Conservation (phyloP, 1,139 yeast genomes). For the Taphrina sp. region DNA sequence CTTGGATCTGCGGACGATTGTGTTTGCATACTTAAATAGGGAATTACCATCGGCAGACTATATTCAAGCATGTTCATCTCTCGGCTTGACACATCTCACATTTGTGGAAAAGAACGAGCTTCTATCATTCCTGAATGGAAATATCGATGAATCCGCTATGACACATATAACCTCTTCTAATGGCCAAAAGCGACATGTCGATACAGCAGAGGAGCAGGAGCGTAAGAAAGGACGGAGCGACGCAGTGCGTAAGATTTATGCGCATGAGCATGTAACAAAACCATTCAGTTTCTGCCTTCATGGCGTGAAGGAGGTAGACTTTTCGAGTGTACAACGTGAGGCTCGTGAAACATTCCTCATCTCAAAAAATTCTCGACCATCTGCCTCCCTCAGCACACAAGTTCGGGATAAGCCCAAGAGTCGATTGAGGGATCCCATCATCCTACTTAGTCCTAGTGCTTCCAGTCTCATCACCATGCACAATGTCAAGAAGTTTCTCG, state of each 20-base stretch:
- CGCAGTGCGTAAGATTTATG: slow-evolving; percentile 43
- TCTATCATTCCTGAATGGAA: slow-evolving; percentile 31
- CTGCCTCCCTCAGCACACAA: slow-evolving; percentile 22
- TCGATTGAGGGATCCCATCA: slow-evolving; percentile 70
- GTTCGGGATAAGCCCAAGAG: slow-evolving; percentile 26
- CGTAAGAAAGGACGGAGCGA: slow-evolving; percentile 30
- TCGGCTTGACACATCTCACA: slow-evolving; percentile 67
- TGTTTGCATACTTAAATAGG: slow-evolving; percentile 76
- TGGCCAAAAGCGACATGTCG: slow-evolving; percentile 4
- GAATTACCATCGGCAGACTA: slow-evolving; percentile 81
- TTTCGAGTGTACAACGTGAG: slow-evolving; percentile 39
- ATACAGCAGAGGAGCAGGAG: slow-evolving; percentile 35
- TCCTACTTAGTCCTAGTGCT: slow-evolving; percentile 89
- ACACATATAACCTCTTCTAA: slow-evolving; percentile 6
- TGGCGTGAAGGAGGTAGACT: slow-evolving; percentile 57
- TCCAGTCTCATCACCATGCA: slow-evolving; percentile 79
- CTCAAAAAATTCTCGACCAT: slow-evolving; percentile 21
- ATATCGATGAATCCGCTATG: neutral
- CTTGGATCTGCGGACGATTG: slow-evolving; percentile 61
- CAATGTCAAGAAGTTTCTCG: slow-evolving; percentile 79
- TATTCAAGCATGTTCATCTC: slow-evolving; percentile 65
- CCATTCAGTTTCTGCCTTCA: slow-evolving; percentile 80
- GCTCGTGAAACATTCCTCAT: slow-evolving; percentile 37
- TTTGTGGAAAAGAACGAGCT: slow-evolving; percentile 81
- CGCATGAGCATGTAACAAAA: slow-evolving; percentile 49